phyloP scores from a whole-genome alignment of 192 early-diverging fungal genomes.

The Coemansia sp. region DNA sequence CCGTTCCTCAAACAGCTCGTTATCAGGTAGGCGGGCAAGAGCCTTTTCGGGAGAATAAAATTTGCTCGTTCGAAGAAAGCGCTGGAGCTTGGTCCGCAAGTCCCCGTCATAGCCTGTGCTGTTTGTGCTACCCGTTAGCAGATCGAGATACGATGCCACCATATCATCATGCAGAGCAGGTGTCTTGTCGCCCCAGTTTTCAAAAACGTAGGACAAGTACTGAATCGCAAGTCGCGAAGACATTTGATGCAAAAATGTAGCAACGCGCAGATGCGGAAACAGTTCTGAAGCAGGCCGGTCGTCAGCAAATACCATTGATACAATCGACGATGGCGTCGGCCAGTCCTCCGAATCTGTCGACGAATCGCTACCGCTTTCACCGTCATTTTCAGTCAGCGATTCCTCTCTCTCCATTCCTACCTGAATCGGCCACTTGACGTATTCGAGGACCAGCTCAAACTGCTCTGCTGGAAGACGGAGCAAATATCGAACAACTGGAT shows the following conservation, averaged over 20 bases:
- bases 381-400: not conserved
- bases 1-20: slow-evolving; percentile 80
- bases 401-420: slow-evolving; percentile 57
- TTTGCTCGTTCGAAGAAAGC: slow-evolving; percentile 68
- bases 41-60: slow-evolving; percentile 75
- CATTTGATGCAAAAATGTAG: slow-evolving; percentile 65
- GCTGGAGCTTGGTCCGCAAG: slow-evolving; percentile 50
- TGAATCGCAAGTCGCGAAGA: slow-evolving; percentile 64
- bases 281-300: slow-evolving; percentile 56
- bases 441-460: slow-evolving; percentile 81
- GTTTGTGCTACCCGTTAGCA: slow-evolving; percentile 19
- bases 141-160: slow-evolving; percentile 72
- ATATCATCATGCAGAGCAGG: slow-evolving; percentile 79
- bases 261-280: slow-evolving; percentile 60
- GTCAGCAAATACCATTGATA: slow-evolving; percentile 51
- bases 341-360: slow-evolving; percentile 29
- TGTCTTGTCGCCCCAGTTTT: slow-evolving; percentile 61
- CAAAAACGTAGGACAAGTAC: slow-evolving; percentile 83
- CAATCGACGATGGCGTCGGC: slow-evolving; percentile 20
- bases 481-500: slow-evolving; percentile 71
- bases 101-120: not conserved
- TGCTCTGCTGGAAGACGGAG: slow-evolving; percentile 73
- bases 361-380: slow-evolving; percentile 35
- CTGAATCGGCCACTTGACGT: slow-evolving; percentile 75
- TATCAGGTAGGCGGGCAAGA: slow-evolving; percentile 69